Evolutionary conservation across 129 eudicot species (phyloP).

Genomic region (Ambrosia artemisiifolia): DNA sequence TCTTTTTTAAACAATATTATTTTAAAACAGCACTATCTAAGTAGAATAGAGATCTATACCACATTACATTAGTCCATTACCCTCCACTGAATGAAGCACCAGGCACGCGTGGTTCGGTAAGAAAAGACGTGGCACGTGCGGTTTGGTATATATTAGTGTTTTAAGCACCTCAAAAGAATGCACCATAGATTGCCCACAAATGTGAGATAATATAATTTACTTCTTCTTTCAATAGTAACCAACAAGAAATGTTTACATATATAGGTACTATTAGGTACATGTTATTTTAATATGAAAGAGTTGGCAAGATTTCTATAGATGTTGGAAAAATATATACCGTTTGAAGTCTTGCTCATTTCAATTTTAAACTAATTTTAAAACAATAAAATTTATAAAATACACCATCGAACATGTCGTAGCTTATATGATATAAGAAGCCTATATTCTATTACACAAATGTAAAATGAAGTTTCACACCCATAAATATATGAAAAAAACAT

Average conservation of each 20-base stretch:
- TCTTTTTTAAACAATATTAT: too few species aligned
- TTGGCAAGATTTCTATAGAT: constrained; percentile 12
- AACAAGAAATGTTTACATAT: neutral
- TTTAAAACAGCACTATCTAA: neutral
- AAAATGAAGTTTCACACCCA: too few species aligned
- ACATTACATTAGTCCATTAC: constrained; percentile 1
- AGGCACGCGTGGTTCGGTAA: constrained; percentile 13
- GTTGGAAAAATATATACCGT: neutral
- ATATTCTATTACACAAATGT: too few species aligned
- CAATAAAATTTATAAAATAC: neutral
- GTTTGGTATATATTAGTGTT: constrained; percentile 17
- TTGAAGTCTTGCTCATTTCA: constrained; percentile 16
- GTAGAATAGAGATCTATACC: constrained; percentile 12
- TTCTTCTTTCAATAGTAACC: neutral
- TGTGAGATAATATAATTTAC: neutral
- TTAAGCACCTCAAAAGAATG: constrained; percentile 14
- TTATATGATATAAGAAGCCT: too few species aligned
- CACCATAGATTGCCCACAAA: neutral
- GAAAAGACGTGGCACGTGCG: constrained; percentile 18
- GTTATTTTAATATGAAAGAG: neutral
- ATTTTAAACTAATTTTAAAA: constrained; percentile 6
- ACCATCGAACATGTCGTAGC: too few species aligned
- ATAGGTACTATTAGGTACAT: neutral
- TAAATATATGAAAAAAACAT: too few species aligned
- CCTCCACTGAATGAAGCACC: constrained; percentile 24